Conservation (phyloP, 495 filamentous ascomycete genomes). For the Parathielavia appendiculata region DNA sequence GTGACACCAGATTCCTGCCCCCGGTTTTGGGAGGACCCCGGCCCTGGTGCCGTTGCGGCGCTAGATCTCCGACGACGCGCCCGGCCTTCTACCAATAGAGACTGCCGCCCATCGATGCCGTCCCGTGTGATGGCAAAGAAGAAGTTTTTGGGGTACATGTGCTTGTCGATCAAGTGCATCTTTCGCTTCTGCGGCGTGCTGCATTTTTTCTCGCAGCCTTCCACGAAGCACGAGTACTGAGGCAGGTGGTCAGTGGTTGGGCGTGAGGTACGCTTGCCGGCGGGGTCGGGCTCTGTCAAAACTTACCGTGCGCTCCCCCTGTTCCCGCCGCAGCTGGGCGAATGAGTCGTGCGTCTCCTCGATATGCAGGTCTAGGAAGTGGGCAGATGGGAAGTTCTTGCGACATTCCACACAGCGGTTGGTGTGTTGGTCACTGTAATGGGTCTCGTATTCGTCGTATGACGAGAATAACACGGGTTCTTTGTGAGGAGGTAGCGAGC, state of each 20-base stretch:
- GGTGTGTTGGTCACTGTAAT: constrained; percentile 74
- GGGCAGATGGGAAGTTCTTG: constrained; percentile 68
- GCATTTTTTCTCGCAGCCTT: constrained; percentile 82
- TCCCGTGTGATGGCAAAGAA: constrained; percentile 85
- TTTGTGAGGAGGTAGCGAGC: constrained; percentile 73
- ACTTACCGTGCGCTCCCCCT: constrained; percentile 82
- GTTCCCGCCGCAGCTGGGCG: constrained; percentile 59
- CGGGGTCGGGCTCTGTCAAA: neutral
- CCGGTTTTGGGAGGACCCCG: neutral
- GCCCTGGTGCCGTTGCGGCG: constrained; percentile 21
- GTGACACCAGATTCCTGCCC: neutral
- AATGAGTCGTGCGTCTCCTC: constrained; percentile 88
- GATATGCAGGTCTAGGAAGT: constrained; percentile 78
- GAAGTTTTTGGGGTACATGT: constrained; percentile 86
- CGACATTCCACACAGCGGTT: constrained; percentile 80
- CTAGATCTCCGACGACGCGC: constrained; percentile 47
- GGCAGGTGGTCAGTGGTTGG: neutral
- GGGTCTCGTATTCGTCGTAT: constrained; percentile 79
- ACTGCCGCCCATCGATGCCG: constrained; percentile 78
- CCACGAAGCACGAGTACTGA: constrained; percentile 84
- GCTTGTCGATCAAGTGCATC: constrained; percentile 88
- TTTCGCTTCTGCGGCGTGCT: constrained; percentile 75
- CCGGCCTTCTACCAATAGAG: constrained; percentile 59
- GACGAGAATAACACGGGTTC: constrained; percentile 62
- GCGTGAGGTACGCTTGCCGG: neutral